Conservation (phyloP, 257 asterid species). For the Echites panduratus region DNA sequence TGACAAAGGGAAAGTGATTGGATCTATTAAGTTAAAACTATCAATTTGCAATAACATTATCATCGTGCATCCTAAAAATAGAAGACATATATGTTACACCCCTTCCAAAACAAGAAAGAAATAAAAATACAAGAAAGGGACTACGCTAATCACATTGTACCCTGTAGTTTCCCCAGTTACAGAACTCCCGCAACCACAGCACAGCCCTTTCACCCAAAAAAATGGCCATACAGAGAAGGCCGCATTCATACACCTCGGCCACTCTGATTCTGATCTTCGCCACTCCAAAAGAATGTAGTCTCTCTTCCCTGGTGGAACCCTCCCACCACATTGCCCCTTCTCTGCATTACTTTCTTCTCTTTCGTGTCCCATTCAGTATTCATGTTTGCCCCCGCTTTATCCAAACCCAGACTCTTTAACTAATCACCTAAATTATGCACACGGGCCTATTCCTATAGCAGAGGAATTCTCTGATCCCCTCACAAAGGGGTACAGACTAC, state of each 20-base stretch:
- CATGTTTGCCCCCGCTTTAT: neutral
- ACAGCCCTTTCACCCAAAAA: neutral
- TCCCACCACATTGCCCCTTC: neutral
- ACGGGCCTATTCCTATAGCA: conserved; percentile 14
- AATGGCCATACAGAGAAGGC: neutral
- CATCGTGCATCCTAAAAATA: neutral
- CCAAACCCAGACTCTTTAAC: neutral
- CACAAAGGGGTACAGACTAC: neutral
- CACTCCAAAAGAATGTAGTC: neutral
- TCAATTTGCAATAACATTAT: no score
- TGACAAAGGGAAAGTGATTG: no score
- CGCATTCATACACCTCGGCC: neutral
- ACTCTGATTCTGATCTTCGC: neutral
- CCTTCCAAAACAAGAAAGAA: no score
- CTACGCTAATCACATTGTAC: neutral
- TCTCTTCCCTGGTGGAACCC: neutral
- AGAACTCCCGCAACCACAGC: neutral
- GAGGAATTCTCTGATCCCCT: neutral
- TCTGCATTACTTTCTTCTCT: neutral
- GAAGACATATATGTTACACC: no score
- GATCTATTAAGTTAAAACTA: no score
- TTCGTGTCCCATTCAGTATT: neutral
- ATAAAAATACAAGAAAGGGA: no score
- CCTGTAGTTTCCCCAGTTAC: neutral
- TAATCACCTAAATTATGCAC: conserved; percentile 10